Conservation (phyloP, 306 rosid genomes). For the Acacia melanoxylon region DNA sequence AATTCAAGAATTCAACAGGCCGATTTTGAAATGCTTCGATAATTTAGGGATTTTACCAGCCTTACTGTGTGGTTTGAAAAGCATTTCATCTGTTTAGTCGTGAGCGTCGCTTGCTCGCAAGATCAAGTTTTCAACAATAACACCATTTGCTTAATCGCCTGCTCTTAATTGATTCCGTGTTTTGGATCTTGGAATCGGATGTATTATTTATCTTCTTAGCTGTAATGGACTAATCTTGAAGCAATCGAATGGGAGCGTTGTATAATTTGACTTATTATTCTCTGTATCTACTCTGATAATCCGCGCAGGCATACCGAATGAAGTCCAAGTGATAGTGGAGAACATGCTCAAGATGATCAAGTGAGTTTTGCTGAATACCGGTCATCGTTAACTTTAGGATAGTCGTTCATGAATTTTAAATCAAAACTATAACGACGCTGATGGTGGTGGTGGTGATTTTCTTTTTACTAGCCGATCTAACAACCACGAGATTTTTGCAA, state of each 20-base stretch:
- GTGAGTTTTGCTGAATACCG: neutral
- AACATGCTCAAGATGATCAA: neutral
- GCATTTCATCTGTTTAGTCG: neutral
- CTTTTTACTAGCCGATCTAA: neutral
- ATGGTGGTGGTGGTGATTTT: neutral
- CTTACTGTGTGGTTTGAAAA: neutral
- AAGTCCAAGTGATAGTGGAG: conserved; percentile 3
- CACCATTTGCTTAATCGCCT: neutral
- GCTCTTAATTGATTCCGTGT: neutral
- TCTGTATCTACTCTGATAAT: neutral
- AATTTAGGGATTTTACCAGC: neutral
- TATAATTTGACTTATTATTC: neutral
- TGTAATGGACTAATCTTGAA: neutral
- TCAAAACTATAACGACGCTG: neutral
- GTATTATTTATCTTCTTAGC: neutral
- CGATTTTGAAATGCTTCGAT: neutral
- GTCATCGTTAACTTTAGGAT: neutral
- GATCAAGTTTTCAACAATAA: neutral
- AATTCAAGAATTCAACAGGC: neutral
- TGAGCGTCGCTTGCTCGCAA: neutral
- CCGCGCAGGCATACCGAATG: conserved; percentile 1
- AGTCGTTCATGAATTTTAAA: neutral
- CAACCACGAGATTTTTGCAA: neutral
- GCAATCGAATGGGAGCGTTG: neutral
- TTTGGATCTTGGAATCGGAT: neutral